Evolutionary conservation across 1,139 yeast species (phyloP), one percentile per base, ranked within the genome.

Genomic region (Hemisphaericaspora xylanilytica): DNA sequence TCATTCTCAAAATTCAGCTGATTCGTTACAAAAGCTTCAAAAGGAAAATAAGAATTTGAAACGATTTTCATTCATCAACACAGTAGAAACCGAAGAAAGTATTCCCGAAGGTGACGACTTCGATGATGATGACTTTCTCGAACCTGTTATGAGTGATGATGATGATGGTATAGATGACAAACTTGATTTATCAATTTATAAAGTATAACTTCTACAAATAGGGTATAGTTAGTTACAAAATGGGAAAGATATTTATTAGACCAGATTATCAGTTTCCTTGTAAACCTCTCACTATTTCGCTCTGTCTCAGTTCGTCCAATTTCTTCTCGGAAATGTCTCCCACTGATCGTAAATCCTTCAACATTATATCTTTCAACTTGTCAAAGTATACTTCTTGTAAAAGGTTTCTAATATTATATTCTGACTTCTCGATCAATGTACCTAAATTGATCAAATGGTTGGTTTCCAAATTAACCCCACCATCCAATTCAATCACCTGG

Each of bases 331-430:
- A 56, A 28, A 69, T 51, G 34, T 67, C 71, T 8, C 75, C 75
- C 27, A 75, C 56, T 8, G 83, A 73, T 53, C 95, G 73, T 51
- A 87, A 69, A 55, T 86, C 95, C 36, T 69, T 71, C 54, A 70
- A 64, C 50, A 87, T 65, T 38, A 90, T 82, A 56, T 90, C 97
- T 56, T 87, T 81, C 27, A 96, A 86, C 67, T 92, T 92, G 55
- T 95, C 97, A 57, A 92, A 92, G 59, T 92, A 92, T 20, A 92
- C 97, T 47, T 88, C 96, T 59, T 90, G 96, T 46, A 92, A 73
- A 64, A 86, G 70, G 53, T 85, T 87, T 61, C 98, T 78, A 66
- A 92, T 72, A 58, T 85, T 88, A 49, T 85, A 81, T 63, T 92
- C 98, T 37, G 88, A 75, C 48, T 88, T 96, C 62, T 92, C 98